These are phyloP conservation scores for Sclerotinia minor DNA, from an alignment of 2,329 filamentous ascomycete genomes.

Conservation along the genomic window DNA sequence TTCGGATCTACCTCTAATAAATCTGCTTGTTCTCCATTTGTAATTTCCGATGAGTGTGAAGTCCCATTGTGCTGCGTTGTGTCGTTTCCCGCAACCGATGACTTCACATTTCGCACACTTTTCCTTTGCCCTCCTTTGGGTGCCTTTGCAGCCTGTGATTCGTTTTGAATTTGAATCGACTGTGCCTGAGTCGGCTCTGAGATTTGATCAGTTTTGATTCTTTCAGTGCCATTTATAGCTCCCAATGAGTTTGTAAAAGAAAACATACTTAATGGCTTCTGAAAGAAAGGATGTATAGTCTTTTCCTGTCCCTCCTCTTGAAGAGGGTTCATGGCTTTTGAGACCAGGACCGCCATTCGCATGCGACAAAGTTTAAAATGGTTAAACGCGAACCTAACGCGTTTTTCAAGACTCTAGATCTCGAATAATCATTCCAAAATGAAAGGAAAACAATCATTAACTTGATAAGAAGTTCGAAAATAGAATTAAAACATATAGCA, in stretches of 20 bases:
- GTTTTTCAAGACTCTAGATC: slow-evolving; percentile 22
- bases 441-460: not conserved
- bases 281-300: slow-evolving; percentile 40
- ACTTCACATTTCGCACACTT: not conserved
- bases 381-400: slow-evolving; percentile 38
- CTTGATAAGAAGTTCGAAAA: not conserved
- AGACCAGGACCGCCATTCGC: slow-evolving; percentile 39
- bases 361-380: slow-evolving; percentile 11
- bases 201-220: not conserved
- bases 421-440: not conserved
- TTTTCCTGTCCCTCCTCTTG: slow-evolving; percentile 34
- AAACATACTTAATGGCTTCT: slow-evolving; percentile 38
- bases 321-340: slow-evolving; percentile 38
- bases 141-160: slow-evolving; percentile 4
- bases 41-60: not conserved
- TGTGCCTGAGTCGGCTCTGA: not conserved
- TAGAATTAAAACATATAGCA: not conserved
- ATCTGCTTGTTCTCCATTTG: slow-evolving; percentile 27
- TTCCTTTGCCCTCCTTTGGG: not conserved
- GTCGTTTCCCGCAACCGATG: not conserved
- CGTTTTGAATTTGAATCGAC: not conserved
- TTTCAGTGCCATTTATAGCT: not conserved
- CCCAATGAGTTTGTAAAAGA: not conserved
- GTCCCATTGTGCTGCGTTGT: not conserved
- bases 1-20: slow-evolving; percentile 40